Base-by-base conservation (phyloP, 2,329 filamentous ascomycete genomes). In the Pseudopyrenochaeta lycopersici region DNA sequence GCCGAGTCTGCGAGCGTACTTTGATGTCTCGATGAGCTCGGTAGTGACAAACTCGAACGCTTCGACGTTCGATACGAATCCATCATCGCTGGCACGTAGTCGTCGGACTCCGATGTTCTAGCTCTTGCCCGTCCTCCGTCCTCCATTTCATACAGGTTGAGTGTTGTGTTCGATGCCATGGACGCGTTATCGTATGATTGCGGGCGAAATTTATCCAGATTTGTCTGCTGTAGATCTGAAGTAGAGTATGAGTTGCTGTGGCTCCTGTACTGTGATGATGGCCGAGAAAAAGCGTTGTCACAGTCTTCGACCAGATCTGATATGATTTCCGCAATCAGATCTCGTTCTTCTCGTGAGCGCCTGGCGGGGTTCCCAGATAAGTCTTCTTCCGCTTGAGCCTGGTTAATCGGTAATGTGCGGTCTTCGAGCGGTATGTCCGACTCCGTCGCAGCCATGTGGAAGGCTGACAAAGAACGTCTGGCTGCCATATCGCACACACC, bases 271-370 rank as follows among this genome's bases (percentile, higher is more conserved):
- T 48, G 44, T 4, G 54, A 54, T 32, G 58, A 43, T 30, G 63
- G 49, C 33, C 46, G 53, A 14, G 54, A 53, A 17, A 63, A 64
- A 6, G 52, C 51, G 20, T 49, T 49, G 2, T 64, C 55, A 32
- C 59, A 58, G 14, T 56, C 56, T 29, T 54, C 47, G n/a, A 51
- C 51, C 7, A 67, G 40, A 29, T 67, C 63, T 29, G 61, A 41
- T n/a, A 66, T 53, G 17, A 64, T 60, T 10, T 53, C 36, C 32
- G 48, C 46, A 15, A 67, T 64, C 27, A 61, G 20, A 29, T 62
- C 53, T 32, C 47, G 46, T 35, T 60, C 52, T 11, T 52, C 46
- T 10, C 33, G 27, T 1, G 39, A 41, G 33, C 14, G 12, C 6
- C 9, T 21, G 18, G 15, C 1, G 7, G 40, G 30, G 23, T 27